Base-by-base conservation (phyloP, 2,329 filamentous ascomycete species). In the Penicillium sp. region DNA sequence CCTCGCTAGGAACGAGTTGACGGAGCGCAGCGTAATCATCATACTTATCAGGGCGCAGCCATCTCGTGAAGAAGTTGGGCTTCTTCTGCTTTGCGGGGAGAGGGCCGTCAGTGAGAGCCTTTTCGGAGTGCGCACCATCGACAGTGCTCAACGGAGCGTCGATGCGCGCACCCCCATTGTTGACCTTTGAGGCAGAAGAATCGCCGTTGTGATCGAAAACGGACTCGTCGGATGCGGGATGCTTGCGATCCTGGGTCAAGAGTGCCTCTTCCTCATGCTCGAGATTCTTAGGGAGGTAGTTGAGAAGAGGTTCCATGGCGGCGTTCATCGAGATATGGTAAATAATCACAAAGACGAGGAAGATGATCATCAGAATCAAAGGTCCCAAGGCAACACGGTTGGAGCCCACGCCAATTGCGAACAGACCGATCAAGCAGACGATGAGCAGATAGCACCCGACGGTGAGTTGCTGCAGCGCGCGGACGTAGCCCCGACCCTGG, bases 391-490 rank as follows among this genome's bases (percentile, higher is more conserved):
- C 78, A 1, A 76, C 72, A 2, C 76, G 80, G 40, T 88, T 77
- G 28, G 77, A 81, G 6, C 82, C 80, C 1, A 76, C 72, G 5
- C 80, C 82, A 43, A 91, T 81, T 44, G 79, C 85, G 59, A 96
- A 90, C 2, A 96, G 76, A 43, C 90, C 90, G 55, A 95, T 85
- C 63, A 96, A 76, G 67, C 88, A 93, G 28, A 91, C 71, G 55
- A 93, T 83, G 1, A 85, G 81, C 33, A 96, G 76, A 66, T 97
- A 96, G 43, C 94, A 75, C 24, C 91, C 90, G 1, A 85, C 83
- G 27, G 91, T 82, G 41, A 94, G 81, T 49, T 96, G 90, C 66
- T 94, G 85, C 44, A 97, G 75, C 1, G 88, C 90, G n/a, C 85
- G 85, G 1, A 88, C 85, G 64, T 95, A 96, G 58, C 88, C 84